These are phyloP conservation scores for Pythium rhizo-oryzae DNA, from an alignment of 352 stramenopile genomes.

Conservation along the genomic window DNA sequence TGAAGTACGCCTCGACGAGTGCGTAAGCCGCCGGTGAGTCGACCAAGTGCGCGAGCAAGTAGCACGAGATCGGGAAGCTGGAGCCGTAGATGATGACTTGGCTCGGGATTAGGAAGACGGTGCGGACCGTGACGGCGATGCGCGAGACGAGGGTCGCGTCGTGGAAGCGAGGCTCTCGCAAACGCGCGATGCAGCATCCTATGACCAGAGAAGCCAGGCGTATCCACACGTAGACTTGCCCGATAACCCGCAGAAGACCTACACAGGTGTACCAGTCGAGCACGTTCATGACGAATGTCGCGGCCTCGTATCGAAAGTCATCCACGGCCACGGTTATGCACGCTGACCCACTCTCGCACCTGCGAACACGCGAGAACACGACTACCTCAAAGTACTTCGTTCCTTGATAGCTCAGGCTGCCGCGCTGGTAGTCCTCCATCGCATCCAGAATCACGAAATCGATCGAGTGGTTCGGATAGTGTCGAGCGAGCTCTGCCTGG, in stretches of 20 bases:
- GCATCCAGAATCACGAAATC: constrained; percentile 22
- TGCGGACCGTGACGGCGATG: constrained; percentile 18
- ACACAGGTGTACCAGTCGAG: constrained; percentile 33
- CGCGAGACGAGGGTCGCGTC: neutral
- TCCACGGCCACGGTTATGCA: constrained; percentile 25
- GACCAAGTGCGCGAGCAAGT: constrained; percentile 47
- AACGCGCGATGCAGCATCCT: constrained; percentile 23
- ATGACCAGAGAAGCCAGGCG: constrained; percentile 33
- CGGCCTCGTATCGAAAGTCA: constrained; percentile 25
- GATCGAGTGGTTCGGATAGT: constrained; percentile 20
- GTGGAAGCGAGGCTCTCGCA: constrained; percentile 1
- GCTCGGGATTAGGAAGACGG: constrained; percentile 46
- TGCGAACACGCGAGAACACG: constrained; percentile 9
- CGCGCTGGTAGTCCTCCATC: constrained; percentile 17
- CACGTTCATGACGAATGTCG: neutral
- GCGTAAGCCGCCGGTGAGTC: constrained; percentile 47
- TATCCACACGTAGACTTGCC: constrained; percentile 44
- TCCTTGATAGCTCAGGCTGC: neutral
- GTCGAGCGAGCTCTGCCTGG: neutral
- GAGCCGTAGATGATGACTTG: constrained; percentile 61
- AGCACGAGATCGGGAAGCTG: constrained; percentile 45
- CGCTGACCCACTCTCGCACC: neutral
- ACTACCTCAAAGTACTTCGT: constrained; percentile 10
- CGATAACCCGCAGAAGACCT: constrained; percentile 29
- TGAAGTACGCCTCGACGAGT: constrained; percentile 37